Evolutionary conservation across 2,329 filamentous ascomycete genomes (phyloP).

Genomic region (Decorospora gaudefroyi): DNA sequence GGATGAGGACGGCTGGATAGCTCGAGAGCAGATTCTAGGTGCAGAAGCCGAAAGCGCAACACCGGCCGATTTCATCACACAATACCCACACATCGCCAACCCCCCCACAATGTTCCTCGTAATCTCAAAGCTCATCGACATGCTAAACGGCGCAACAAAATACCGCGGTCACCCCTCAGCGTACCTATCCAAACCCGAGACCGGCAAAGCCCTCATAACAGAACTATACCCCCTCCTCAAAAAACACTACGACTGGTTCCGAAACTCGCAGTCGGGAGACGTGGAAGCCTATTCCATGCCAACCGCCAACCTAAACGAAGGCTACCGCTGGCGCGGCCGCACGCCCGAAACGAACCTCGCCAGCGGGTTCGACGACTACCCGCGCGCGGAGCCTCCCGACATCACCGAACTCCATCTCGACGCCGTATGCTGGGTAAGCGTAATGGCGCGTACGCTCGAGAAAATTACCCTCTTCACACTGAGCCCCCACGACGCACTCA

Average conservation of each 20-base stretch:
- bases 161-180: constrained; percentile 62
- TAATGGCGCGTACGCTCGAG: constrained; percentile 81
- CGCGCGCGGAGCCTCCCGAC: constrained; percentile 85
- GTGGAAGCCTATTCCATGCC: constrained; percentile 35
- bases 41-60: constrained; percentile 88
- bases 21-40: constrained; percentile 89
- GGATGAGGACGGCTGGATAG: constrained; percentile 96
- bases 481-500: constrained; percentile 70
- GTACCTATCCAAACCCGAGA: constrained; percentile 63
- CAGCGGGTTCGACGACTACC: constrained; percentile 92
- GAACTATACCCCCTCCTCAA: constrained; percentile 84
- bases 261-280: constrained; percentile 83
- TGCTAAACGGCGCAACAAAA: constrained; percentile 36
- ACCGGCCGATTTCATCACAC: constrained; percentile 83
- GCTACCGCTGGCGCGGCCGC: constrained; percentile 88
- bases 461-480: constrained; percentile 75
- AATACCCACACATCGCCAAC: constrained; percentile 96
- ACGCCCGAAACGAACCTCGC: constrained; percentile 81
- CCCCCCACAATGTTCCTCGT: constrained; percentile 91
- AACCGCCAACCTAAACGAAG: constrained; percentile 64
- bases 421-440: constrained; percentile 91
- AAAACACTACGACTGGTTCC: constrained; percentile 91
- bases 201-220: constrained; percentile 71
- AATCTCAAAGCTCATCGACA: constrained; percentile 75
- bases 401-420: constrained; percentile 92